Evolutionary conservation across 2,329 filamentous ascomycete genomes (phyloP), one percentile per base, ranked within the genome.

Genomic region (Trichoderma sp.): DNA sequence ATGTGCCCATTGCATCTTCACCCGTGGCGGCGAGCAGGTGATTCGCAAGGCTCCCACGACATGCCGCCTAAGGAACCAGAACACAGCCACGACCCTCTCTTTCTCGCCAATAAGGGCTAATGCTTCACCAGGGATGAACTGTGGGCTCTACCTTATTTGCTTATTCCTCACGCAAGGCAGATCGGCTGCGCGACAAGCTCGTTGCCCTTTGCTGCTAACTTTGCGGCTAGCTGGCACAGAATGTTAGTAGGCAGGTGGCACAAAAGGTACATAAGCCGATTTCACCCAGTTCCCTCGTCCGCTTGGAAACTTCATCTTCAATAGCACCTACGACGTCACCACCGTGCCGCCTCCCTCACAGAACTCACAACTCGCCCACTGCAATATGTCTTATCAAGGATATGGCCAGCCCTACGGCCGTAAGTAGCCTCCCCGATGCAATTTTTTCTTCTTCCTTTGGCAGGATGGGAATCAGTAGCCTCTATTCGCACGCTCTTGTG

Each of bases 341-440:
- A 53, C 42, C 25, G 10, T 22, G 34, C 8, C 34, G 48, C 37
- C 32, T 34, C 9, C 9, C 25, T 64, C 48, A 25, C 61, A n/a
- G 17, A 64, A 37, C 50, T 27, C 37, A 13, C n/a, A 9, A 15
- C 61, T 35, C 54, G 12, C 19, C 54, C 67, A 54, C 42, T 56
- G 8, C 34, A 53, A 9, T n/a, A 80, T 80, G 78, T 78, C 78
- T 61, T 79, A 80, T 68, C 76, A 74, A 57, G 71, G 72, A 69
- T 73, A 75, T 63, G 71, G 71, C 37, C 74, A 73, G 69, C 71
- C 74, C 42, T 75, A 76, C 70, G 78, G 79, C 71, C 79, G 79
- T 80, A 65, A 76, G 79, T 79, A 66, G 34, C 42, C 27, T 17
- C 25, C 10, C n/a, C 32, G 6, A 19, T 53, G 19, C 10, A 10